Base-by-base conservation (phyloP, 768 basidiomycete genomes). In the Lepiota venenata region DNA sequence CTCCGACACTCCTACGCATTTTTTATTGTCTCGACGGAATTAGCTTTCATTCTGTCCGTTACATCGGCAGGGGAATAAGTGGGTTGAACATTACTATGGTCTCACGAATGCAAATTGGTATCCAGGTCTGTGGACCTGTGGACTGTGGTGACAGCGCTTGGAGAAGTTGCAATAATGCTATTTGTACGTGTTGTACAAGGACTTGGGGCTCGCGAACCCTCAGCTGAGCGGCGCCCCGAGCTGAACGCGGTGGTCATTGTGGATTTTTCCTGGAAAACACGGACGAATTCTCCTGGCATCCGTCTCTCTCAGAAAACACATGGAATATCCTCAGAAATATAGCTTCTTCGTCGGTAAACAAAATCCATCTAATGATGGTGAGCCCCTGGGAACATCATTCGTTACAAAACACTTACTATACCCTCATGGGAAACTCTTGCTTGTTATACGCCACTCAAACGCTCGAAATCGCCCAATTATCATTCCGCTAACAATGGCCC, bases 401-500 rank as follows among this genome's bases (percentile, higher is more conserved):
- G 39, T 55, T 47, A 55, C 46, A 43, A 36, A 25, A 32, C 39
- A 20, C 47, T 48, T 32, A 52, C 40, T 47, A 41, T 47, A 55
- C n/a, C 22, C 45, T 46, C 52, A 54, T 47, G 52, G 52, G 52
- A 54, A 55, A 47, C 53, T 29, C 27, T 32, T 47, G 29, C 32
- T 32, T 32, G 32, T 32, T 32, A 32, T 32, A 32, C 32, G 32
- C 32, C 46, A 47, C 29, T 27, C 27, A 39, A 35, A 47, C 40
- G 32, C 38, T 36, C 32, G 38, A 18, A 36, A 40, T 48, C 36
- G 46, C 15, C 16, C 29, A 29, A 10, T 11, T 36, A 22, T 49
- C 40, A 40, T 9, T 14, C 52, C 51, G 37, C 44, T 47, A 54
- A 61, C 50, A 55, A 70, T 69, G 68, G 62, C 68, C 25, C 61